Evolutionary conservation across 768 basidiomycete genomes (phyloP).

Genomic region (Trametopsis cervina): DNA sequence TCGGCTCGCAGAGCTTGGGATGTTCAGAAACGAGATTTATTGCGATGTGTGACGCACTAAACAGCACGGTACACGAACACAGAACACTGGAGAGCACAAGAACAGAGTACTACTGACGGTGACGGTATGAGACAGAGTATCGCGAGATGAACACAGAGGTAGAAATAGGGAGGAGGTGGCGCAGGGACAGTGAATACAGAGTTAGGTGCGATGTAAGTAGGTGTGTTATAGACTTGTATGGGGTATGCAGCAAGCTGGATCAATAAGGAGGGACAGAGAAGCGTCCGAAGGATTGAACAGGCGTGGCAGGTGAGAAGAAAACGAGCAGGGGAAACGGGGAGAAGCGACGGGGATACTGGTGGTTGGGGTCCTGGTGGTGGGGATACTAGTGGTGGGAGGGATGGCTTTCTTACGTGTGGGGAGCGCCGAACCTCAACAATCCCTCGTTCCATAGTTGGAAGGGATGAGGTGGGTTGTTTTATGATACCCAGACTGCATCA

Average conservation of each 20-base stretch:
- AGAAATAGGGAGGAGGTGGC: not conserved
- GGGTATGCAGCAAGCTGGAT: not conserved
- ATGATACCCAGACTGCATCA: constrained; percentile 45
- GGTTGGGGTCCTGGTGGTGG: too few species aligned
- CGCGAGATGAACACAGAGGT: not conserved
- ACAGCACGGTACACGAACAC: too few species aligned
- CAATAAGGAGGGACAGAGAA: not conserved
- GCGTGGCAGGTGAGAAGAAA: not conserved
- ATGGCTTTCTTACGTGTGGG: not conserved
- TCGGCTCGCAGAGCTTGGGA: too few species aligned
- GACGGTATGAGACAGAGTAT: too few species aligned
- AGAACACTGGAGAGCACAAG: too few species aligned
- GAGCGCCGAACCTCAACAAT: constrained; percentile 9
- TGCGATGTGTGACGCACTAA: too few species aligned
- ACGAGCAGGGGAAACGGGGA: too few species aligned
- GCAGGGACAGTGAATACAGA: not conserved
- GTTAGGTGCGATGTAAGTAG: not conserved
- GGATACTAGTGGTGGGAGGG: not conserved
- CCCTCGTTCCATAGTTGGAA: constrained; percentile 1
- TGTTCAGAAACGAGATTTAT: too few species aligned
- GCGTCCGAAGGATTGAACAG: constrained; percentile 3
- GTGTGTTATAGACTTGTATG: not conserved
- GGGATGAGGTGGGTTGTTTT: constrained; percentile 10
- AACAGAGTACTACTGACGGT: too few species aligned
- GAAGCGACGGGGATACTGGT: too few species aligned